phyloP scores from a whole-genome alignment of 768 basidiomycete species.

The Holtermanniella nyarrowii region DNA sequence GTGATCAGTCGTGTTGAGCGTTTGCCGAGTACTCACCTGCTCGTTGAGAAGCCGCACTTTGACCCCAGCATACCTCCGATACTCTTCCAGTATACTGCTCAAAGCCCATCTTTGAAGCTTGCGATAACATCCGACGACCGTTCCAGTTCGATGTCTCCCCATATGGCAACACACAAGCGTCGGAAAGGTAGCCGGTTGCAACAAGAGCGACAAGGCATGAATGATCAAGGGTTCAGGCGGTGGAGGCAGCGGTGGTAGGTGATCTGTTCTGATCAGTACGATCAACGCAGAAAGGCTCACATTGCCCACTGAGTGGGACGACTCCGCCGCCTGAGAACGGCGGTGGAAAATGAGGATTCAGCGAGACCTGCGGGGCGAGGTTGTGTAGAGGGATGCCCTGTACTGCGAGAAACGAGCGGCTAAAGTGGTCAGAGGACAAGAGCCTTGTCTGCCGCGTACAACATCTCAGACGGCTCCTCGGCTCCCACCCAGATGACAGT shows the following conservation, averaged over 20 bases:
- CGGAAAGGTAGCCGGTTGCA: slow-evolving; percentile 38
- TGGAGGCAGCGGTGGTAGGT: slow-evolving; percentile 33
- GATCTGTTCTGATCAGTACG: slow-evolving; percentile 16
- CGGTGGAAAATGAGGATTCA: slow-evolving; percentile 37
- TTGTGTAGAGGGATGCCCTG: slow-evolving; percentile 38
- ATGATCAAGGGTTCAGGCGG: slow-evolving; percentile 42
- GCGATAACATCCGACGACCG: slow-evolving; percentile 38
- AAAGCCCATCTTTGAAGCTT: slow-evolving; percentile 42
- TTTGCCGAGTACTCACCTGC: slow-evolving; percentile 30
- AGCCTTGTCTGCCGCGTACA: slow-evolving; percentile 21
- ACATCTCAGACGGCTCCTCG: slow-evolving; percentile 37
- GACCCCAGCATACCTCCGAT: slow-evolving; percentile 39
- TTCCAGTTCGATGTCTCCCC: slow-evolving; percentile 40
- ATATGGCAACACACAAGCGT: slow-evolving; percentile 40
- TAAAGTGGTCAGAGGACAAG: slow-evolving; percentile 7
- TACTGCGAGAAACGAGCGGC: slow-evolving; percentile 35
- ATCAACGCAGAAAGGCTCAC: slow-evolving; percentile 9
- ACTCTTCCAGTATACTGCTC: slow-evolving; percentile 40
- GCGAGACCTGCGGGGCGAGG: slow-evolving; percentile 29
- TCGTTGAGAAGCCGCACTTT: slow-evolving; percentile 42
- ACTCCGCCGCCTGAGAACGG: slow-evolving; percentile 29
- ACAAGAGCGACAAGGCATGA: slow-evolving; percentile 37
- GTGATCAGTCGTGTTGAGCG: not conserved
- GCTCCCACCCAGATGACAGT: slow-evolving; percentile 42
- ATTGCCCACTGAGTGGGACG: slow-evolving; percentile 26